Base-by-base conservation (phyloP, 805 yeast genomes). In the Teunomyces lycoperdinae region DNA sequence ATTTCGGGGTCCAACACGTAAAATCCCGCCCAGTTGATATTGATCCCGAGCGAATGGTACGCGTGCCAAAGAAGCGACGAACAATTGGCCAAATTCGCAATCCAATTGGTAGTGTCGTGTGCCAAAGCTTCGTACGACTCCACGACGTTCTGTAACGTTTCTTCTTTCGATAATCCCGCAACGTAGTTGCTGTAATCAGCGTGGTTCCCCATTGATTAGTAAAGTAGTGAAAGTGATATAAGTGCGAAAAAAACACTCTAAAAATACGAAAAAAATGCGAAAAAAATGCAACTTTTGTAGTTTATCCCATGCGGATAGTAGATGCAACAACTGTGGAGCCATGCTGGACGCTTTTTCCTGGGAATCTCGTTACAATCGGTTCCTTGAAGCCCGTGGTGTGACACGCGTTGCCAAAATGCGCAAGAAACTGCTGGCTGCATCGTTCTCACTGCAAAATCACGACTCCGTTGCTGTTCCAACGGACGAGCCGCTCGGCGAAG, bases 11-110 rank as follows among this genome's bases (percentile, higher is more conserved):
- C 76, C 13, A 74, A 55, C 1, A 87, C 80, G 58, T 92, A 92
- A 63, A 94, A 90, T 0, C 99, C 99, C 0, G 96, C 81, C 99
- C 99, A 92, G 64, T 92, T 92, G 9, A 91, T 87, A 0, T 71
- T 70, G 10, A 66, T 55, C 1, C 66, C 65, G 20, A 87, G 62
- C 0, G 89, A 77, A 47, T 79, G 84, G 65, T 89, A 92, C 9
- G 88, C 91, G 59, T 89, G 84, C 96, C 97, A 92, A 43, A 94
- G 55, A 49, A 92, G 73, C 4, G 97, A 87, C 5, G 96, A 77
- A 33, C 92, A 85, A 60, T 92, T 92, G 26, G 97, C 80, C 30
- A 90, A 68, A 60, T 94, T 92, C 52, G 95, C 83, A 3, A 92
- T 91, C 97, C 97, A 91, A 67, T 89, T 87, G 29, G 69, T 61